Conservation (phyloP, 306 rosid species). For the Corylus heterophylla region DNA sequence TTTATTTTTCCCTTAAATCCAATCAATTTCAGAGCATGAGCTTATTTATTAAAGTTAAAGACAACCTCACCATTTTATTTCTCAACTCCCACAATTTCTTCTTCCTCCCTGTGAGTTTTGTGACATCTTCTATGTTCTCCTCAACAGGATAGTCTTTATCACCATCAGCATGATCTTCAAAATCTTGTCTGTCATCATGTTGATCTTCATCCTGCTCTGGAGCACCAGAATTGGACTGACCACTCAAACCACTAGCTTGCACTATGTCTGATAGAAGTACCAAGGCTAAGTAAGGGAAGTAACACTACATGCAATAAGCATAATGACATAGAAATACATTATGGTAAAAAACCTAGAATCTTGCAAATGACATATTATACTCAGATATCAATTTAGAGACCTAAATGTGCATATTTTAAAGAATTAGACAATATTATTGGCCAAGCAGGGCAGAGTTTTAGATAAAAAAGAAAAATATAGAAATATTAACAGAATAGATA, state of each 20-base stretch:
- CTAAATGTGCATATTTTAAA: not conserved
- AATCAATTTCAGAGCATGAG: not conserved
- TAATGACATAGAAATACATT: not conserved
- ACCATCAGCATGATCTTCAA: conserved; percentile 55
- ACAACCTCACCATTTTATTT: conserved; percentile 71
- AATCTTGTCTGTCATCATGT: conserved; percentile 45
- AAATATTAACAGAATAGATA: not conserved
- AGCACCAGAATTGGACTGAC: conserved; percentile 36
- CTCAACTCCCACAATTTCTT: conserved; percentile 81
- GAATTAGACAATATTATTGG: not conserved
- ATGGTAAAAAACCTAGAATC: not conserved
- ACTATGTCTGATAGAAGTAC: conserved; percentile 40
- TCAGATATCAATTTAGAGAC: not conserved
- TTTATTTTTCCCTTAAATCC: not conserved
- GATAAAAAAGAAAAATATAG: not conserved
- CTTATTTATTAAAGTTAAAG: not conserved
- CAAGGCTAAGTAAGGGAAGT: not conserved
- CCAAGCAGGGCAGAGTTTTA: not conserved
- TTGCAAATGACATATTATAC: not conserved
- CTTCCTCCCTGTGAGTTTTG: conserved; percentile 70
- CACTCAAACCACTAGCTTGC: conserved; percentile 42
- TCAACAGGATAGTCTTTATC: conserved; percentile 46
- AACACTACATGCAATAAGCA: not conserved
- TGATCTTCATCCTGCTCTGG: conserved; percentile 45
- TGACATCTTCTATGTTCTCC: conserved; percentile 35